These are phyloP conservation scores for Austroboletus niveus DNA, from an alignment of 1,284 basidiomycete species.

Conservation along the genomic window DNA sequence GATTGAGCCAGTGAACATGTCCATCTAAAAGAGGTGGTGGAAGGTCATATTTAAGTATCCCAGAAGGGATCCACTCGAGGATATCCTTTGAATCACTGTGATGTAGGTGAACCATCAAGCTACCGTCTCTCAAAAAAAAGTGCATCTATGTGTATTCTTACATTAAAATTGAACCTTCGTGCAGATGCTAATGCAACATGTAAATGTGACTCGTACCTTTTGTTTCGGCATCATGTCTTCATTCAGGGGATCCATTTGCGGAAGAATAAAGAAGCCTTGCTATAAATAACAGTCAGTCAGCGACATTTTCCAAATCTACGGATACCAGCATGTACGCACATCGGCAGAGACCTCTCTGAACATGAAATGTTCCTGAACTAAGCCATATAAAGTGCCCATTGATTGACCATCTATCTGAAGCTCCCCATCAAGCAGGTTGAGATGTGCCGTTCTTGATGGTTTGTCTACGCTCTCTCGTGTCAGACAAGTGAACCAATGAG, in stretches of 20 bases:
- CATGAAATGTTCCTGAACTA: conserved; percentile 32
- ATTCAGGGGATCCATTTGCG: background rate
- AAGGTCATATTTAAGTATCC: conserved; percentile 25
- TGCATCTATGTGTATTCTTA: conserved; percentile 25
- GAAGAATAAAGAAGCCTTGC: background rate
- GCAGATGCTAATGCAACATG: background rate
- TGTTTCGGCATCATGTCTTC: conserved; percentile 7
- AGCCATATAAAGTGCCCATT: conserved; percentile 37
- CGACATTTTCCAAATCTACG: background rate
- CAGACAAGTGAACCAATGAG: background rate
- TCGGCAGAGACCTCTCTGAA: conserved; percentile 35
- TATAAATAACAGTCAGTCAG: background rate
- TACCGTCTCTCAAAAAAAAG: conserved; percentile 17
- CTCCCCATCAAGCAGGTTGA: background rate
- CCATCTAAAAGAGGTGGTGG: conserved; percentile 32
- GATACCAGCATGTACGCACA: conserved; percentile 11
- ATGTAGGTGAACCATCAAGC: background rate
- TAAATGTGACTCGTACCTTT: background rate
- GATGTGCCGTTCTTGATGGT: background rate
- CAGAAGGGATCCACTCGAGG: conserved; percentile 18
- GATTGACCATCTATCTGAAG: conserved; percentile 29
- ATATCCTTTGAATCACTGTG: background rate
- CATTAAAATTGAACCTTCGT: conserved; percentile 4
- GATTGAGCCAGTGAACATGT: conserved; percentile 38
- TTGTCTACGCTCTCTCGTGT: background rate